Base-by-base conservation (phyloP, 768 basidiomycete genomes). In the Pleurotus platypus region DNA sequence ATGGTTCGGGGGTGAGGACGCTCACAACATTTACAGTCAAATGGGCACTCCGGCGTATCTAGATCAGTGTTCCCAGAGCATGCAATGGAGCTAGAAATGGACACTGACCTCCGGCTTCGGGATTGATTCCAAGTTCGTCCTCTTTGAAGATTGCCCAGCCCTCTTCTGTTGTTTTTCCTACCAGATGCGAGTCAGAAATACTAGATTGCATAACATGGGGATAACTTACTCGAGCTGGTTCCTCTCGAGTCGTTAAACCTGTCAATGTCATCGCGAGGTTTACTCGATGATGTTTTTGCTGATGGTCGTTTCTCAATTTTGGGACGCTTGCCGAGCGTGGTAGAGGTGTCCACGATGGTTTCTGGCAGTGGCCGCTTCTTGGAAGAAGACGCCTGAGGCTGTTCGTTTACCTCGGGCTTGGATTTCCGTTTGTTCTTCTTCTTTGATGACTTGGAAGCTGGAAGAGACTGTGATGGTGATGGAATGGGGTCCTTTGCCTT, bases 21-120 rank as follows among this genome's bases (percentile, higher is more conserved):
- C 90, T 72, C 64, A 92, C 92, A 94, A 64, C 92, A 94, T 38
- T 90, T 78, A 69, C 92, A 94, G 68, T 94, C 92, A 66, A 94
- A 94, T 5, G 92, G 92, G 73, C 92, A 94, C 40, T 89, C 69
- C 2, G 89, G 82, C 0, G 92, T 92, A 68, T 90, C 92, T 94
- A 70, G 30, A 58, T 46, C 47, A 66, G 58, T 58, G 53, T 57
- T 61, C 54, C 35, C 46, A 49, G 65, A 68, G 53, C 35, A 60
- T 50, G 46, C 68, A 58, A 61, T 26, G 57, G 55, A 60, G 57
- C 60, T 51, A 27, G 13, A 45, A 15, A 27, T 24, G 40, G 35
- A 42, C 48, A 64, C 82, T 72, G 70, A 90, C 92, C 90, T 66
- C 92, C 92, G 46, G 86, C 86, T 57, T 81, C 75, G 57, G 79